These are phyloP conservation scores for Botrytis squamosa DNA, from an alignment of 2,329 filamentous ascomycete species.

Conservation along the genomic window DNA sequence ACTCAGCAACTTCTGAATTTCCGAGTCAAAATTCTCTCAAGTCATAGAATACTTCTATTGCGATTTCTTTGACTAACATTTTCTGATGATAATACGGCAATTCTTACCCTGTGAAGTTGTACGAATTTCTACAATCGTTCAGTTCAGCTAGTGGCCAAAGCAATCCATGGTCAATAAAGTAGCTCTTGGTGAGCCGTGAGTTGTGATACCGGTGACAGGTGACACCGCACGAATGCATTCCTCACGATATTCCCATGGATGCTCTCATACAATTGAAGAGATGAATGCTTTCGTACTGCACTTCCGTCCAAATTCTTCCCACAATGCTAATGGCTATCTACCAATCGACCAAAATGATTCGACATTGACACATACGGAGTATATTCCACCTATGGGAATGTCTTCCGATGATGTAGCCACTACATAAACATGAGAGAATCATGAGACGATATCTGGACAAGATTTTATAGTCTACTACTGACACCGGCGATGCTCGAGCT, in stretches of 20 bases:
- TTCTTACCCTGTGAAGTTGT: neutral
- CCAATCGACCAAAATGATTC: neutral
- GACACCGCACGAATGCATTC: slow-evolving; percentile 7
- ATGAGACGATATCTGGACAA: neutral
- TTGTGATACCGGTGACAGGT: slow-evolving; percentile 3
- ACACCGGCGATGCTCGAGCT: neutral
- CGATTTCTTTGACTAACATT: slow-evolving; percentile 4
- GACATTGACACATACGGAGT: neutral
- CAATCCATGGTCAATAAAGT: neutral
- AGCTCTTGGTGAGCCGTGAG: neutral
- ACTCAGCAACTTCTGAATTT: neutral
- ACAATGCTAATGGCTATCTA: neutral
- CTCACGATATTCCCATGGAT: neutral
- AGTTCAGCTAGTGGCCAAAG: neutral
- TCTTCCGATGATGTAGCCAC: neutral
- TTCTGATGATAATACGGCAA: neutral
- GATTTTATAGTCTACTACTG: neutral
- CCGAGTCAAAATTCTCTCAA: neutral
- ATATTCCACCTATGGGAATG: neutral
- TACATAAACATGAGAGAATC: neutral
- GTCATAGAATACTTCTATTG: neutral
- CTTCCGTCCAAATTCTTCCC: neutral
- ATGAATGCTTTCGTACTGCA: neutral
- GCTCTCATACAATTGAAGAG: neutral
- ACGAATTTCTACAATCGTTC: neutral